Percentiles rank a stretch among this genome's conserved stretches.
phyloP scores from a whole-genome alignment of 176 grass and related monocot genomes.

The Phyllostachys edulis region DNA sequence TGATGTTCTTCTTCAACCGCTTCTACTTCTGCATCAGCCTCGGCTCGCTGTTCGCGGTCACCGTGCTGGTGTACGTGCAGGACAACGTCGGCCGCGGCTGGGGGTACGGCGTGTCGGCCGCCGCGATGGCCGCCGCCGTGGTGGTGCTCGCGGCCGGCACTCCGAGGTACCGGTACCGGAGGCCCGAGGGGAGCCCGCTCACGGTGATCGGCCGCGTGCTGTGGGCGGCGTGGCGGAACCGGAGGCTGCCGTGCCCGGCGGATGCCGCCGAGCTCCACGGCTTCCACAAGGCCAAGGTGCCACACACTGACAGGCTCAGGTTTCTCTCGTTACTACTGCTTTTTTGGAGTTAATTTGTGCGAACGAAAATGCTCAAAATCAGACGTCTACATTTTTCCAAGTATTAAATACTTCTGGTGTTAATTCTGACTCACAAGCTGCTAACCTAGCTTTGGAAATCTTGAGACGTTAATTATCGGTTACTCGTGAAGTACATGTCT shows the following conservation, averaged over 20 bases:
- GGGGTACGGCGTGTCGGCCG: conserved; percentile 66
- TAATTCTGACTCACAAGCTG: no score
- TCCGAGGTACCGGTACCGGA: conserved; percentile 34
- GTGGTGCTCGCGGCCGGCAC: conserved; percentile 27
- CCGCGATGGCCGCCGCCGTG: conserved; percentile 33
- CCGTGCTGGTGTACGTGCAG: conserved; percentile 73
- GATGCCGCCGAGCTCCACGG: conserved; percentile 38
- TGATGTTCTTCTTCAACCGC: conserved; percentile 78
- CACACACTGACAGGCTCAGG: conserved; percentile 43
- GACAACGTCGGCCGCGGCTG: conserved; percentile 50
- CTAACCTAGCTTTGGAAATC: neutral
- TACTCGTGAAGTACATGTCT: neutral
- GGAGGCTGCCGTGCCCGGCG: conserved; percentile 15
- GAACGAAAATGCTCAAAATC: neutral
- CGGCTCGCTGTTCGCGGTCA: conserved; percentile 71
- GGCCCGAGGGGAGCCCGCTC: conserved; percentile 50
- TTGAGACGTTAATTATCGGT: neutral
- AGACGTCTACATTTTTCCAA: neutral
- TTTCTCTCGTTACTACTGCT: neutral
- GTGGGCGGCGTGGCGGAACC: conserved; percentile 41
- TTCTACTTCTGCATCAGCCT: conserved; percentile 79
- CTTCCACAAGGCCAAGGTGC: conserved; percentile 39
- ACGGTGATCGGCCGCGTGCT: conserved; percentile 42
- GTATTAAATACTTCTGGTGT: neutral
- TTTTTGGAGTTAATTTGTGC: neutral